Conservation (phyloP, 164 flowering plant genomes). For the Liriodendron chinense region DNA sequence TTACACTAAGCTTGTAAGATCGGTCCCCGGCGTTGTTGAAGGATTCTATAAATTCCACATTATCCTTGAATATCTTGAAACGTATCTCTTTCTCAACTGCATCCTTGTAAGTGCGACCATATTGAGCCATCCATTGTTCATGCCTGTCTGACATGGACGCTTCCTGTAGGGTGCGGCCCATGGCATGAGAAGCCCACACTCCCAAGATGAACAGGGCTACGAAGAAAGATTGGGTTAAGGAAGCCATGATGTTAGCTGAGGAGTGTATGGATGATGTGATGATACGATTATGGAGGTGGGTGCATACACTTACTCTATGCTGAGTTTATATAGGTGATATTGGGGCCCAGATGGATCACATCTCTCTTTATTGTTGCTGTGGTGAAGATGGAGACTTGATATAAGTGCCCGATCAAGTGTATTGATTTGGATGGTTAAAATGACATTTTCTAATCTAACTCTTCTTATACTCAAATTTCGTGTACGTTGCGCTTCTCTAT, state of each 20-base stretch:
- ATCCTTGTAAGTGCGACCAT: slow-evolving; percentile 31
- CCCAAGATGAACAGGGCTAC: slow-evolving; percentile 13
- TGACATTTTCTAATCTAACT: too few species aligned
- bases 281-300: background rate
- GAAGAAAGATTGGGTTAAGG: background rate
- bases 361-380: too few species aligned
- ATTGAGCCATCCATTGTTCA: slow-evolving; percentile 38
- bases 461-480: too few species aligned
- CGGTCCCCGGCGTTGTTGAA: slow-evolving; percentile 1
- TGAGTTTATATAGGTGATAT: too few species aligned
- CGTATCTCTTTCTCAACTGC: slow-evolving; percentile 33
- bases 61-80: slow-evolving; percentile 18
- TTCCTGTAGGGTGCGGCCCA: slow-evolving; percentile 20
- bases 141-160: slow-evolving; percentile 26
- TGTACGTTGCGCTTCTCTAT: too few species aligned
- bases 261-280: background rate
- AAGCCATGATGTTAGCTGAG: background rate
- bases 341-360: too few species aligned
- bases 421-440: too few species aligned
- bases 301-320: too few species aligned
- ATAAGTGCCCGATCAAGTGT: too few species aligned
- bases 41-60: background rate
- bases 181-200: slow-evolving; percentile 10
- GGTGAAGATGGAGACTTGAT: too few species aligned
- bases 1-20: slow-evolving; percentile 25